Base-by-base conservation (phyloP, 2,329 filamentous ascomycete species). In the Aspergillus sp. region DNA sequence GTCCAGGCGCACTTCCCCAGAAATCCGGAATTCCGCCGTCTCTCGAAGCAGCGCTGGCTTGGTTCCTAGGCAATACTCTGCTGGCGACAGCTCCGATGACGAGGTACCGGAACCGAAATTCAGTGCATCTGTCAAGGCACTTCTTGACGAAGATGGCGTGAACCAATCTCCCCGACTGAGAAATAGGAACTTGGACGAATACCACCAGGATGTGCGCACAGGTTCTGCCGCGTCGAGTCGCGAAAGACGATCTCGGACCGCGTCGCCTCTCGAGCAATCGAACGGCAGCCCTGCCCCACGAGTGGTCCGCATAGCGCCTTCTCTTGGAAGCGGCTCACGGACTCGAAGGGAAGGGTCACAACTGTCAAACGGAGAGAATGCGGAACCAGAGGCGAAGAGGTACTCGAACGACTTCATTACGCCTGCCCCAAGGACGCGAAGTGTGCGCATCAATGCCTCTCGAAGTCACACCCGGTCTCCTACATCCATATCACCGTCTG, bases 81-180 rank as follows among this genome's bases (percentile, higher is more conserved):
- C 89, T 68, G 89, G 91, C 69, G 93, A 97, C 74, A 97, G 92
- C 81, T 97, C 93, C 25, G 94, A 97, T 78, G 94, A 97, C 72
- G 94, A 97, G 78, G 91, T 96, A 30, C 91, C 91, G 17, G 90
- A 92, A 68, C 93, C 93, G 70, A 96, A 95, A 80, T 90, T 97
- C 74, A 97, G 93, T 75, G 93, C 93, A 70, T 86, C 95, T 68
- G 96, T 94, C 53, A 94, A 95, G 74, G 93, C 92, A 22, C 83
- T 97, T 17, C 83, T 97, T 57, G 83, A 83, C 55, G 81, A 82
- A 64, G 82, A 83, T 66, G 80, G 74, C 25, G 72, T 79, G 50
- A 68, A 77, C 25, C 86, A 85, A 54, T 84, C 80, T 3, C 83
- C 86, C 8, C 64, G 75, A 70, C 53, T 73, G 52, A 64, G 78